phyloP scores from a whole-genome alignment of 2,329 filamentous ascomycete species.

The Aspergillus niger region DNA sequence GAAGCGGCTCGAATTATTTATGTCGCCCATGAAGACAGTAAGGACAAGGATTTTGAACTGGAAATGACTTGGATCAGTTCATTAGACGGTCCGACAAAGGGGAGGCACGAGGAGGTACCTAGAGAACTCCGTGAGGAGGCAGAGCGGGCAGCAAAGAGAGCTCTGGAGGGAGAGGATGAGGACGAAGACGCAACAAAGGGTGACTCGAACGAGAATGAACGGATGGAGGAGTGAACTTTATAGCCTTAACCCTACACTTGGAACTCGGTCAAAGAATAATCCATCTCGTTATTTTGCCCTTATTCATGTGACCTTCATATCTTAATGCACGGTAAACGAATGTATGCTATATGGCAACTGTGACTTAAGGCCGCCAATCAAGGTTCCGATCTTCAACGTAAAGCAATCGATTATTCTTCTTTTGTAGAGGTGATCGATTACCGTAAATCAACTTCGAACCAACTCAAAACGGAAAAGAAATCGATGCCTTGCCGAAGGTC shows the following conservation, averaged over 20 bases:
- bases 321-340: neutral
- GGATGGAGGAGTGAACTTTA: constrained; percentile 78
- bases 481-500: neutral
- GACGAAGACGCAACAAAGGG: constrained; percentile 67
- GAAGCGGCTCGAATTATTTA: constrained; percentile 97
- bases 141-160: constrained; percentile 87
- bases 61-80: constrained; percentile 99
- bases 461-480: neutral
- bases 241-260: constrained; percentile 1
- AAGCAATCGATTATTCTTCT: neutral
- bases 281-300: neutral
- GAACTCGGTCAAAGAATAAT: constrained; percentile 3
- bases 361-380: neutral
- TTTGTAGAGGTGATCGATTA: neutral
- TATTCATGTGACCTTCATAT: neutral
- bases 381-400: neutral
- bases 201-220: constrained; percentile 65
- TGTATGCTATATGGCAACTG: neutral
- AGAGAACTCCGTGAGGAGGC: constrained; percentile 89
- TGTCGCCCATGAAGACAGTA: constrained; percentile 96
- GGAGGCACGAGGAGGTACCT: constrained; percentile 89
- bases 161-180: constrained; percentile 81
- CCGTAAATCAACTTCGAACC: neutral
- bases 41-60: constrained; percentile 99
- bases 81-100: constrained; percentile 82